These are phyloP conservation scores for Santalum album DNA, from an alignment of 164 flowering plant genomes.

Conservation along the genomic window DNA sequence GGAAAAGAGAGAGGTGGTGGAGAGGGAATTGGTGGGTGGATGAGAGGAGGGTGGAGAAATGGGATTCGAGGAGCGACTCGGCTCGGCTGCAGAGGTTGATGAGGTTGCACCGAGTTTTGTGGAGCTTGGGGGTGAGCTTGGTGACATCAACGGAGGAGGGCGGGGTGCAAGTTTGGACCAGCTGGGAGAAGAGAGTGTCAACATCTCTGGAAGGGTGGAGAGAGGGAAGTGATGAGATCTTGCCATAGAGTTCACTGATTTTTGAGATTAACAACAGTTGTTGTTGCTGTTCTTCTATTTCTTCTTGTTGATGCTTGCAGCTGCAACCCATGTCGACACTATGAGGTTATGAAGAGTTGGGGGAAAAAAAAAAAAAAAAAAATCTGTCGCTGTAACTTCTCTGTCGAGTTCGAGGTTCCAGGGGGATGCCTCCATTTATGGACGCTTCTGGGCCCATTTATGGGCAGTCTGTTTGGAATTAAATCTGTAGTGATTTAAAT, in stretches of 20 bases:
- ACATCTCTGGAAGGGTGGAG: constrained; percentile 79
- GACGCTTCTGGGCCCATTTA: too few species aligned
- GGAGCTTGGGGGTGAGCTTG: constrained; percentile 35
- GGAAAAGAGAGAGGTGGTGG: constrained; percentile 59
- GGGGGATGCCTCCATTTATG: too few species aligned
- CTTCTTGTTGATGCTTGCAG: neutral
- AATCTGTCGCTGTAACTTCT: too few species aligned
- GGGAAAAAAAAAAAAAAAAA: too few species aligned
- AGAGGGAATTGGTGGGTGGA: constrained; percentile 47
- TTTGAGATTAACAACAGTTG: constrained; percentile 45
- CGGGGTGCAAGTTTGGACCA: constrained; percentile 75
- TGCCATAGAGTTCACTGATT: constrained; percentile 51
- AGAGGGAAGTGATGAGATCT: constrained; percentile 58
- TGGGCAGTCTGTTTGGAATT: too few species aligned
- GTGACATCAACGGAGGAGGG: constrained; percentile 59
- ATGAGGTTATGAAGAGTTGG: too few species aligned
- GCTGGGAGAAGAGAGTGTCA: constrained; percentile 74
- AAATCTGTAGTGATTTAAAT: too few species aligned
- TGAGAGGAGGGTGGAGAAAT: constrained; percentile 56
- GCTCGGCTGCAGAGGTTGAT: constrained; percentile 78
- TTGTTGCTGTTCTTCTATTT: constrained; percentile 2
- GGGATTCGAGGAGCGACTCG: constrained; percentile 68
- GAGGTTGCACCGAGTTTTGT: constrained; percentile 53
- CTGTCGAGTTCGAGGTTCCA: too few species aligned
- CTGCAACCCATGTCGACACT: constrained; percentile 75